Conservation (phyloP, 2,329 filamentous ascomycete species). For the Neofusicoccum sp. region DNA sequence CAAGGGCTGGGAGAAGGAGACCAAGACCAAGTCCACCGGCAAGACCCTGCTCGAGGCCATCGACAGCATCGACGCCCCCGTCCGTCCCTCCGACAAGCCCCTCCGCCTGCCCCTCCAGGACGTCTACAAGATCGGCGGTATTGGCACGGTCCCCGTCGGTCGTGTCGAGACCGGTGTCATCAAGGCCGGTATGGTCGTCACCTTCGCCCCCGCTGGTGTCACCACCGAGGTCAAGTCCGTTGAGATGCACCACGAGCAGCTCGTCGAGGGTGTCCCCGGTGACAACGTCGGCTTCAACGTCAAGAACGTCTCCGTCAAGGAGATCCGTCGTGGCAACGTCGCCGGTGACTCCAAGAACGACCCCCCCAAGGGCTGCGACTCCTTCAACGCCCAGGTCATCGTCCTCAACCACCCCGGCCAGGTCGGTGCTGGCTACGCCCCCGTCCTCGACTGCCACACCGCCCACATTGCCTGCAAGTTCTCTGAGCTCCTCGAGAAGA, state of each 20-base stretch:
- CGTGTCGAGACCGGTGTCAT: slow-evolving; percentile 98
- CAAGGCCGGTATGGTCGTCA: slow-evolving; percentile 89
- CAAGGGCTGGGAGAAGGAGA: slow-evolving; percentile 99
- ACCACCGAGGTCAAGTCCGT: slow-evolving; percentile 99
- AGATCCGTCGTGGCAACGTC: slow-evolving; percentile 99
- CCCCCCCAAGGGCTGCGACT: slow-evolving; percentile 83
- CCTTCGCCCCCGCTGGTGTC: slow-evolving; percentile 97
- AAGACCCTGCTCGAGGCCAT: slow-evolving; percentile 99
- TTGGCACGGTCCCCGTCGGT: slow-evolving; percentile 99
- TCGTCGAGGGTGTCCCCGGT: slow-evolving; percentile 90
- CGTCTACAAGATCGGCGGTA: slow-evolving; percentile 99
- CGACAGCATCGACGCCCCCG: slow-evolving; percentile 89
- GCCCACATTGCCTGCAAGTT: slow-evolving; percentile 99
- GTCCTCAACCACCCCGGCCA: slow-evolving; percentile 99
- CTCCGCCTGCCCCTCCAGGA: slow-evolving; percentile 99
- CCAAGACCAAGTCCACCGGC: slow-evolving; percentile 83
- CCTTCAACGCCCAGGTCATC: slow-evolving; percentile 99
- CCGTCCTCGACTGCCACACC: slow-evolving; percentile 99
- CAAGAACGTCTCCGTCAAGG: slow-evolving; percentile 99
- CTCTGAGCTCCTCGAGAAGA: slow-evolving; percentile 99
- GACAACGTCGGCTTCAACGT: slow-evolving; percentile 99
- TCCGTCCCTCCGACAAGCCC: slow-evolving; percentile 97
- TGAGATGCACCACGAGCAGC: slow-evolving; percentile 99
- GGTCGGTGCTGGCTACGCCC: slow-evolving; percentile 98
- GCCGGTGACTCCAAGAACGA: slow-evolving; percentile 99